These are phyloP conservation scores for Clohesyomyces aquaticus DNA, from an alignment of 495 filamentous ascomycete species.

Conservation along the genomic window DNA sequence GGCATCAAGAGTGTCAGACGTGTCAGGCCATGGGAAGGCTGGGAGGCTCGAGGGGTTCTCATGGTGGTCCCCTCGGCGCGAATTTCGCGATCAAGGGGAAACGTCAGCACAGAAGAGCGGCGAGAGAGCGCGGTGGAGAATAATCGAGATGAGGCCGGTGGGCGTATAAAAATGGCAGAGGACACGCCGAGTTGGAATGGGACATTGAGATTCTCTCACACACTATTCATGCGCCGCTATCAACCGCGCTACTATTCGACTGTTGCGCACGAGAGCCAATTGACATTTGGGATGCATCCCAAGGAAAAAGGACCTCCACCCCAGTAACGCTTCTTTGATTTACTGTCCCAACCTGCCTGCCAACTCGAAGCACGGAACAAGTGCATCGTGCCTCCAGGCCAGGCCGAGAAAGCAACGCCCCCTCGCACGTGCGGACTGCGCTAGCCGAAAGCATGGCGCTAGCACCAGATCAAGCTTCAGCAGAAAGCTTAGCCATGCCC, in stretches of 20 bases:
- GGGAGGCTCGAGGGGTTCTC: not conserved
- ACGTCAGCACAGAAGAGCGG: not conserved
- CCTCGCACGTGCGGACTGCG: no score
- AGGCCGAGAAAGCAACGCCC: no score
- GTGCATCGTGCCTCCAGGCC: no score
- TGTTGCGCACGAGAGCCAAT: not conserved
- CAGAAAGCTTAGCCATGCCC: not conserved
- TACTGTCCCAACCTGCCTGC: not conserved
- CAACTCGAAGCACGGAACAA: not conserved
- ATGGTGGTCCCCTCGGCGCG: not conserved
- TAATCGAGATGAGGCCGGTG: no score
- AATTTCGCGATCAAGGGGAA: not conserved
- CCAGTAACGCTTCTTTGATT: not conserved
- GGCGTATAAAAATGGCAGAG: no score
- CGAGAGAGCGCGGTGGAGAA: no score
- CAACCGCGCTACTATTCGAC: not conserved
- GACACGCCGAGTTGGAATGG: not conserved
- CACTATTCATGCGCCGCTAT: not conserved
- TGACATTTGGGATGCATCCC: not conserved
- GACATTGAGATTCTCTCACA: not conserved
- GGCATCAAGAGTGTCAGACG: not conserved
- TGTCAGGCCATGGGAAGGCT: not conserved
- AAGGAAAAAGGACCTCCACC: not conserved
- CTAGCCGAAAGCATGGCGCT: not conserved
- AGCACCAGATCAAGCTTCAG: not conserved